A percentile compares a stretch with the other conserved stretches of the same genome.
Conservation (phyloP, 1,284 basidiomycete species). For the Ganoderma lingzhi region DNA sequence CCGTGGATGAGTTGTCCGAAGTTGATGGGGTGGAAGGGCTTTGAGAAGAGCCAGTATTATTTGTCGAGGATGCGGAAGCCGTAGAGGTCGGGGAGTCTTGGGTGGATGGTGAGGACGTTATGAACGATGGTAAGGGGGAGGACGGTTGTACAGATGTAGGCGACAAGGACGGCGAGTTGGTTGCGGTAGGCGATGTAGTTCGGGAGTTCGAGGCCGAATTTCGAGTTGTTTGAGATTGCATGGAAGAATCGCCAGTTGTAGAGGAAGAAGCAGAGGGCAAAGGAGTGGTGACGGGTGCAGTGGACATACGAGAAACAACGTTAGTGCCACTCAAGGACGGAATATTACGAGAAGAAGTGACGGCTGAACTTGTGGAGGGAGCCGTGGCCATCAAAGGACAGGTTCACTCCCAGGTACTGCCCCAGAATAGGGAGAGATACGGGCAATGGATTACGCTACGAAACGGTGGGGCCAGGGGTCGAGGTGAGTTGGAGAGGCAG, state of each 20-base stretch:
- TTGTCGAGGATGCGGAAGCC: not conserved
- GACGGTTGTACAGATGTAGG: conserved; percentile 18
- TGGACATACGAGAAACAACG: conserved; percentile 18
- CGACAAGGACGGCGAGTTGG: conserved; percentile 9
- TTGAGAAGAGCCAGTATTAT: not conserved
- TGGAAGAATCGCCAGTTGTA: conserved; percentile 9
- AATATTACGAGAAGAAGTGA: conserved; percentile 23
- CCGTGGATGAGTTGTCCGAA: conserved; percentile 11
- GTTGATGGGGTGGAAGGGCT: conserved; percentile 1
- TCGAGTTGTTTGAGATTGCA: conserved; percentile 15
- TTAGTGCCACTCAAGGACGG: conserved; percentile 26
- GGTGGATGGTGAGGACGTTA: conserved; percentile 14
- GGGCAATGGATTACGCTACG: not conserved
- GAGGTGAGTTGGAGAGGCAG: not conserved
- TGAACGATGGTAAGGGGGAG: conserved; percentile 4
- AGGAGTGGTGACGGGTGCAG: not conserved
- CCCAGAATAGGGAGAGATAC: conserved; percentile 2
- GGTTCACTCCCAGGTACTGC: not conserved
- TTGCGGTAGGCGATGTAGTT: not conserved
- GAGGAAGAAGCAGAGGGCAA: conserved; percentile 7
- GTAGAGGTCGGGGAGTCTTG: conserved; percentile 12
- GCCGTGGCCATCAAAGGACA: conserved; percentile 8
- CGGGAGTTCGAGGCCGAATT: not conserved
- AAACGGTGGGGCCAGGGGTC: not conserved
- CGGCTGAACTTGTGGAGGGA: not conserved